Evolutionary conservation across 192 early-diverging fungal species (phyloP).

Genomic region (Spizellomyces sp.): DNA sequence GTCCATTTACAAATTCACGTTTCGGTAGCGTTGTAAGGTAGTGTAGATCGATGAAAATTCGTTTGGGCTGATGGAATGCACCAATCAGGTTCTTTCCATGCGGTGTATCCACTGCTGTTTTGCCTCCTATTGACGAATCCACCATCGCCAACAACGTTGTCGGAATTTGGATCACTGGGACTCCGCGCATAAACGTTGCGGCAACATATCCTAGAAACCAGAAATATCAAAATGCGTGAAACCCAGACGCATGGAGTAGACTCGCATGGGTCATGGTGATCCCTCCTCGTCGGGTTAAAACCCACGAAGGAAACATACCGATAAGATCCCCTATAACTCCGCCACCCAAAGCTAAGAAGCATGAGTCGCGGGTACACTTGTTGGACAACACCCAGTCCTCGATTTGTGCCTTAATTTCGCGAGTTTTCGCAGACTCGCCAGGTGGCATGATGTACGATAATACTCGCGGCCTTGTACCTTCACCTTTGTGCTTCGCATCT

Average conservation of each 20-base stretch:
- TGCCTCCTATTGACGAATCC: conserved; percentile 96
- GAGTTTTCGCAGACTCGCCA: conserved; percentile 87
- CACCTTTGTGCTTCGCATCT: conserved; percentile 37
- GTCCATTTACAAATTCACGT: conserved; percentile 93
- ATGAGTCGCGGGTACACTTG: conserved; percentile 89
- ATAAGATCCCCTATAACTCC: conserved; percentile 96
- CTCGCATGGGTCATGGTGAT: no score
- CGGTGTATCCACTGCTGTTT: conserved; percentile 95
- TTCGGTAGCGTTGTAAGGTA: conserved; percentile 84
- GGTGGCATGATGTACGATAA: conserved; percentile 80
- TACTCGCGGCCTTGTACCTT: conserved; percentile 38
- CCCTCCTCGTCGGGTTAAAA: background rate
- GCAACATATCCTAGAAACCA: conserved; percentile 75
- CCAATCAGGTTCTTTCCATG: conserved; percentile 95
- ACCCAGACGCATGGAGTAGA: background rate
- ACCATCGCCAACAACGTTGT: conserved; percentile 97
- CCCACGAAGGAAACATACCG: conserved; percentile 44
- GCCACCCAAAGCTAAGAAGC: conserved; percentile 91
- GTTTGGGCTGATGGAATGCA: conserved; percentile 93
- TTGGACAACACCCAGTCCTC: conserved; percentile 90
- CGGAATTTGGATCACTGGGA: conserved; percentile 92
- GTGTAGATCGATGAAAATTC: conserved; percentile 88
- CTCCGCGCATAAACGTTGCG: conserved; percentile 97
- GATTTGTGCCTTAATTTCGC: conserved; percentile 80
- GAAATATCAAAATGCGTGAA: conserved; percentile 13